These are phyloP conservation scores for Plenodomus lindquistii DNA, from an alignment of 2,329 filamentous ascomycete species.

Conservation along the genomic window DNA sequence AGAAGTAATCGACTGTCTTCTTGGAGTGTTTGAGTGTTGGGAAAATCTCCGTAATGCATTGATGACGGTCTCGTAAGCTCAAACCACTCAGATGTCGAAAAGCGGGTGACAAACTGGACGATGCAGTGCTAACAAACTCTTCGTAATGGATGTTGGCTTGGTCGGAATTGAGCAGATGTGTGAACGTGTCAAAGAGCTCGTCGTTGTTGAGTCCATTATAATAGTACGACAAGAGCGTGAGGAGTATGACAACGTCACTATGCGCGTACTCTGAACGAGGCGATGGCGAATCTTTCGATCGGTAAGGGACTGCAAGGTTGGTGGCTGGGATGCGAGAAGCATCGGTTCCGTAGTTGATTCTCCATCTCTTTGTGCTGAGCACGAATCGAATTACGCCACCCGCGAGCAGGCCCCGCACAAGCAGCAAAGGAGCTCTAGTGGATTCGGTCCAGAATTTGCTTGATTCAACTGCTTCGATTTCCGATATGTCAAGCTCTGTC, in stretches of 20 bases:
- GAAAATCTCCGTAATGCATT: constrained; percentile 57
- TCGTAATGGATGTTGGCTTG: constrained; percentile 58
- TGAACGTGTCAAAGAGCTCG: constrained; percentile 55
- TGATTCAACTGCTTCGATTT: constrained; percentile 30
- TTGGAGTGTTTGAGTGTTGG: constrained; percentile 58
- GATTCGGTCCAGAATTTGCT: constrained; percentile 45
- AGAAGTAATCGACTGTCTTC: constrained; percentile 64
- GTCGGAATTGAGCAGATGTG: constrained; percentile 55
- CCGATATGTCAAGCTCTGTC: constrained; percentile 23
- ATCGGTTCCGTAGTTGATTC: constrained; percentile 67
- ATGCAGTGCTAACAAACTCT: constrained; percentile 48
- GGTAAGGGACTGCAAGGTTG: constrained; percentile 61
- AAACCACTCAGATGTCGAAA: constrained; percentile 44
- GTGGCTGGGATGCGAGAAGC: constrained; percentile 55
- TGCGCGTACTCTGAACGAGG: constrained; percentile 69
- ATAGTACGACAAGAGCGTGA: constrained; percentile 71
- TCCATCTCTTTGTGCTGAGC: constrained; percentile 63
- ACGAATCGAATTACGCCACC: constrained; percentile 59
- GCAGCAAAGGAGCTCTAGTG: constrained; percentile 46
- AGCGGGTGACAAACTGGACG: constrained; percentile 35
- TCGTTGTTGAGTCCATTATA: constrained; percentile 60
- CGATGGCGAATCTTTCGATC: constrained; percentile 66
- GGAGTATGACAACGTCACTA: constrained; percentile 65
- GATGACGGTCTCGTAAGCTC: constrained; percentile 51
- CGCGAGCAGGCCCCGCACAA: constrained; percentile 62